A percentile compares a stretch with the other conserved stretches of the same genome.
Conservation (phyloP, 805 yeast genomes). For the Saccharomycopsis javanensis region DNA sequence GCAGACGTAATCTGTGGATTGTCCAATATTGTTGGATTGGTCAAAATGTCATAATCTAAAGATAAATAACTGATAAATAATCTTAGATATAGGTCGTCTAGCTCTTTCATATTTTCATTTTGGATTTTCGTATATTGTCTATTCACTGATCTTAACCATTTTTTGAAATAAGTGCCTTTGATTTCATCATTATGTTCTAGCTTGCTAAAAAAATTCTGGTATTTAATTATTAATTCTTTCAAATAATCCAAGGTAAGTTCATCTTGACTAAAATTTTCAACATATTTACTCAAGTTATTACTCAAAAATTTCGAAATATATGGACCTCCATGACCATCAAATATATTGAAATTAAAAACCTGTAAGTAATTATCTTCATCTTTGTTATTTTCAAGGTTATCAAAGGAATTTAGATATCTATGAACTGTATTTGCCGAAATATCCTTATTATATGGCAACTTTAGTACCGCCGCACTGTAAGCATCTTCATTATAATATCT, state of each 20-base stretch:
- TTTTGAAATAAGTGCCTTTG: constrained; percentile 68
- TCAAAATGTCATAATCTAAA: constrained; percentile 54
- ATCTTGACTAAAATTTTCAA: constrained; percentile 35
- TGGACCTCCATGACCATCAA: constrained; percentile 93
- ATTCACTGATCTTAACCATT: constrained; percentile 47
- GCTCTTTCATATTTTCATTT: constrained; percentile 21
- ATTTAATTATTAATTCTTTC: constrained; percentile 40
- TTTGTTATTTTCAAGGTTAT: background rate
- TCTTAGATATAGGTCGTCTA: constrained; percentile 52
- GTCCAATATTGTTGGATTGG: constrained; percentile 20
- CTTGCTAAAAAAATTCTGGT: constrained; percentile 44
- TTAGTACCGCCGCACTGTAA: constrained; percentile 54
- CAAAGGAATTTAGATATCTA: constrained; percentile 9
- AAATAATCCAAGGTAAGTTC: constrained; percentile 27
- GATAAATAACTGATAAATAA: constrained; percentile 54
- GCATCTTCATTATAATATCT: constrained; percentile 76
- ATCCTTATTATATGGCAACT: constrained; percentile 29
- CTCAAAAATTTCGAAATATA: constrained; percentile 58
- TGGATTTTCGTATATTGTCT: constrained; percentile 28
- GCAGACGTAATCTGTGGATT: background rate
- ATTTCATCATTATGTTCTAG: background rate
- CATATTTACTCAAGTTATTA: constrained; percentile 40
- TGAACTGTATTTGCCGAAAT: background rate
- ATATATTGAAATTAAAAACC: constrained; percentile 64
- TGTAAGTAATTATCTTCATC: constrained; percentile 16